Evolutionary conservation across 768 basidiomycete genomes (phyloP).

Genomic region (Tulasnella sp.): DNA sequence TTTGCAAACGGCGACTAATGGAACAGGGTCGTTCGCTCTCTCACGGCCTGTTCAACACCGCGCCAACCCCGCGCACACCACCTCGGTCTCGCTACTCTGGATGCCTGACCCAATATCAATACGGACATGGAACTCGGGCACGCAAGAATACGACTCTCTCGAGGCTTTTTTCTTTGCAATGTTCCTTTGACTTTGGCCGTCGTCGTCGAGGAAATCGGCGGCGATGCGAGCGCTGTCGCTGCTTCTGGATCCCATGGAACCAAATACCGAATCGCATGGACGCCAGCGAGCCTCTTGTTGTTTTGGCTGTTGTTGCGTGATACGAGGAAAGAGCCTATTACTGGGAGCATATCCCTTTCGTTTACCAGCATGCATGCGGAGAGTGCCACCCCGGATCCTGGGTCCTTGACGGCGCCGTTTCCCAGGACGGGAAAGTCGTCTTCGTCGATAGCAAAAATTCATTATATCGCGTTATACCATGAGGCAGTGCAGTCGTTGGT

Average conservation of each 20-base stretch:
- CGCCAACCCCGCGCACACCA: no score
- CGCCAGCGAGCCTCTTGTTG: background rate
- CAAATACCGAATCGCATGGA: background rate
- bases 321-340: background rate
- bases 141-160: background rate
- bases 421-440: no score
- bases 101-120: background rate
- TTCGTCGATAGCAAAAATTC: background rate
- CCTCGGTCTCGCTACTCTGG: no score
- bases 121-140: background rate
- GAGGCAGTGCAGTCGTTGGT: background rate
- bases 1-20: no score
- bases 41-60: no score
- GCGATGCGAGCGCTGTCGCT: background rate
- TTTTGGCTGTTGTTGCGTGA: constrained; percentile 12
- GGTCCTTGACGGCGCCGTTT: no score
- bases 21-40: no score
- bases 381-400: no score
- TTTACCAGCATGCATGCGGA: background rate
- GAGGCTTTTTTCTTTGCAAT: background rate
- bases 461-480: constrained; percentile 14
- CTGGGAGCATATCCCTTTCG: background rate
- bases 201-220: background rate
- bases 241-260: background rate
- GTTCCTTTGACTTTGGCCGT: background rate